These are phyloP conservation scores for Fusarium globosum DNA, from an alignment of 2,329 filamentous ascomycete species.

Conservation along the genomic window DNA sequence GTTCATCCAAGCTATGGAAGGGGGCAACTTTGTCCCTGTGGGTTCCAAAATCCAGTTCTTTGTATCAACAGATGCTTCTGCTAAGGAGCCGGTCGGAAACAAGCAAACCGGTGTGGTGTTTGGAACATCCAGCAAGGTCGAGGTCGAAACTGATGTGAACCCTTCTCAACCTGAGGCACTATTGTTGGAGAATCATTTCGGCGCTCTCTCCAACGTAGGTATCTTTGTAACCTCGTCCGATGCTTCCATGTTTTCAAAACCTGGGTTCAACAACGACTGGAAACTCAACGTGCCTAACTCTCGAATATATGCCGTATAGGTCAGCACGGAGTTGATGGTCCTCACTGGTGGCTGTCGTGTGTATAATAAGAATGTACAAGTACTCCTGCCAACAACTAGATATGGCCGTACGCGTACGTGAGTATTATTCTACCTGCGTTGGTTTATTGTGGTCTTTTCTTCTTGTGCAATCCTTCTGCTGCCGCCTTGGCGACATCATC, in stretches of 20 bases:
- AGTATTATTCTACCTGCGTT: neutral
- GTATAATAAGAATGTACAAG: conserved; percentile 23
- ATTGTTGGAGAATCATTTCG: conserved; percentile 63
- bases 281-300: conserved; percentile 52
- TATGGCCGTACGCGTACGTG: neutral
- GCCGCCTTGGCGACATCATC: conserved; percentile 66
- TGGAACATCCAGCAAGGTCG: conserved; percentile 46
- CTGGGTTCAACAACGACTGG: conserved; percentile 46
- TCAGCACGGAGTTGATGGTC: neutral
- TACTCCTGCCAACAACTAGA: conserved; percentile 9
- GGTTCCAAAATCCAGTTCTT: conserved; percentile 77
- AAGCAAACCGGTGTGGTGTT: conserved; percentile 45
- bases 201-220: conserved; percentile 70
- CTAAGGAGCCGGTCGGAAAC: conserved; percentile 37
- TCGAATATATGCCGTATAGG: conserved; percentile 42
- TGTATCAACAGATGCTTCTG: conserved; percentile 51
- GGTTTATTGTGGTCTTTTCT: conserved; percentile 49
- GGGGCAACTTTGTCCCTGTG: conserved; percentile 66
- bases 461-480: conserved; percentile 59
- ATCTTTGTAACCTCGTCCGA: conserved; percentile 59
- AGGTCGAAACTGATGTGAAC: conserved; percentile 13
- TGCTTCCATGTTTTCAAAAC: conserved; percentile 38
- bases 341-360: neutral
- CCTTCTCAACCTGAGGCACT: neutral
- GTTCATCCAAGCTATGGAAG: conserved; percentile 63